These are phyloP conservation scores for Arthrobotrys iridis DNA, from an alignment of 2,329 filamentous ascomycete genomes.

Conservation along the genomic window DNA sequence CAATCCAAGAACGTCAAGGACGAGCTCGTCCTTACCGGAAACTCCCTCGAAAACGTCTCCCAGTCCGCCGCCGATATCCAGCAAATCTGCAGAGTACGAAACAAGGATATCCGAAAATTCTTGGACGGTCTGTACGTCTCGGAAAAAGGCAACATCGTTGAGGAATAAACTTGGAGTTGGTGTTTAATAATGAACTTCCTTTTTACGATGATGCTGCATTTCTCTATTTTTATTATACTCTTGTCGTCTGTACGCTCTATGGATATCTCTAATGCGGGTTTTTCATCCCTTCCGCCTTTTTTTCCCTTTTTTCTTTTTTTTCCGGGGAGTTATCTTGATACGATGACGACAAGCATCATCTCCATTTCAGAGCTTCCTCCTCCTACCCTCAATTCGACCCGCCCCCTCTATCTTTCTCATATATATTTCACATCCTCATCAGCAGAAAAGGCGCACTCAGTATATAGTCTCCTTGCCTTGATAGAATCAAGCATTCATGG, in stretches of 20 bases:
- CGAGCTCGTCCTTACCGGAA: constrained; percentile 90
- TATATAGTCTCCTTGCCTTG: constrained; percentile 50
- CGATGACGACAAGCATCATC: constrained; percentile 47
- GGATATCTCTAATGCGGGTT: constrained; percentile 54
- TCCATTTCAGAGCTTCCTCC: constrained; percentile 9
- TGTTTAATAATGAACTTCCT: constrained; percentile 38
- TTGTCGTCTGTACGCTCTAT: constrained; percentile 54
- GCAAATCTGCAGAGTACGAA: constrained; percentile 98
- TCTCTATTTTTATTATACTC: constrained; percentile 35
- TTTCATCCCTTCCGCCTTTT: constrained; percentile 52
- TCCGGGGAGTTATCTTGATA: constrained; percentile 50
- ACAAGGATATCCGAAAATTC: constrained; percentile 99
- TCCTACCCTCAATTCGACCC: neutral
- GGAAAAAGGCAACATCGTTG: constrained; percentile 94
- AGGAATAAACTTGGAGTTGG: constrained; percentile 65
- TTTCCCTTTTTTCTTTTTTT: constrained; percentile 54
- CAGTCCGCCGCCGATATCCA: constrained; percentile 99
- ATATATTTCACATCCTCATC: constrained; percentile 52
- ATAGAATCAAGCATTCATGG: constrained; percentile 55
- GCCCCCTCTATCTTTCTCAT: neutral
- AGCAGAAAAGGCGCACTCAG: constrained; percentile 52
- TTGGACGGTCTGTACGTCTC: constrained; percentile 99
- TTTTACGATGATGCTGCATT: constrained; percentile 40
- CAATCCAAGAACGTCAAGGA: constrained; percentile 93
- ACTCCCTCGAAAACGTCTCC: constrained; percentile 96